Evolutionary conservation across 805 yeast genomes (phyloP), one percentile per base, ranked within the genome.

Genomic region (Saturnispora saitoi): DNA sequence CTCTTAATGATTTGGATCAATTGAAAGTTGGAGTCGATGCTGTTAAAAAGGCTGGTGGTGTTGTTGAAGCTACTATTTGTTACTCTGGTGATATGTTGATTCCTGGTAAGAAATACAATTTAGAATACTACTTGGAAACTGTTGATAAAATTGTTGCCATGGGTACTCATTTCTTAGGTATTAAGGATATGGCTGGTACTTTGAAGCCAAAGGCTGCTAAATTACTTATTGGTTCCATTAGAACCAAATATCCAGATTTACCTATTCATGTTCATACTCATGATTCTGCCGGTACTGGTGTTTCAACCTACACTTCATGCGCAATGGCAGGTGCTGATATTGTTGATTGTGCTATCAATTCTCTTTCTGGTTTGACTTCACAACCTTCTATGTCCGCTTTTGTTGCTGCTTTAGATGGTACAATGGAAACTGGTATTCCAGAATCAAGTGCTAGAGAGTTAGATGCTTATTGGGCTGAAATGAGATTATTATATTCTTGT

Each of bases 151-250:
- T 93, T 62, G 96, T 93, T 51, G 73, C 71, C 53, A 81, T 90
- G 87, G 99, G 99, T 60, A 91, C 98, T 45, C 99, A 93, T 69
- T 77, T 93, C 61, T 75, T 93, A 59, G 99, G 98, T 71, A 93
- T 93, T 66, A 93, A 93, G 72, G 99, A 93, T 72, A 93, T 93
- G 99, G 99, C 99, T 50, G 99, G 99, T 74, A 91, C 98, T 56
- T 69, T 93, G 73, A 90, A 91, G 70, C 99, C 99, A 53, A 73
- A 79, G 52, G 99, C 99, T 53, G 99, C 99, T 41, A 79, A 75
- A 43, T 57, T 82, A 48, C 80, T 93, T 64, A 78, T 93, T 58
- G 80, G 90, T 52, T 72, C 86, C 28, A 80, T 93, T 59, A 81
- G 99, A 71, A 79, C 77, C 52, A 82, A 78, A 69, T 87, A 86